Evolutionary conservation across 2,329 filamentous ascomycete species (phyloP).

Genomic region (Tolypocladium ophioglossoides): DNA sequence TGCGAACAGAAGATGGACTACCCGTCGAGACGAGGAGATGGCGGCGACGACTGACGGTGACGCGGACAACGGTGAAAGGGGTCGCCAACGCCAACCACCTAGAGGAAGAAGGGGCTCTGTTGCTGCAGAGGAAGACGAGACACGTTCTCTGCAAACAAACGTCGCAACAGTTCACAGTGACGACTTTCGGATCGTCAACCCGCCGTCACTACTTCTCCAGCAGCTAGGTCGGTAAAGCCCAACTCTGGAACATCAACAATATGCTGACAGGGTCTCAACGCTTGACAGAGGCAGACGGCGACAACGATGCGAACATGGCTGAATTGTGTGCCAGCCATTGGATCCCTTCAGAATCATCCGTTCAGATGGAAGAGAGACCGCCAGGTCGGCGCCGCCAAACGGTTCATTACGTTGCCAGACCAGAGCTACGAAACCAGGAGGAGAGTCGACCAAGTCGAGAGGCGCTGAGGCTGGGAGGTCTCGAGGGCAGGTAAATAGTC

Average conservation of each 20-base stretch:
- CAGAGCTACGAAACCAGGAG: background rate
- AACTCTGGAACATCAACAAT: background rate
- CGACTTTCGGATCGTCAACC: slow-evolving; percentile 15
- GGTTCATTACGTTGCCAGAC: background rate
- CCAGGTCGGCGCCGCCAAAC: background rate
- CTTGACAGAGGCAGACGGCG: background rate
- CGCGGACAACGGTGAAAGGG: background rate
- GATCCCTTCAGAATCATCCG: slow-evolving; percentile 11
- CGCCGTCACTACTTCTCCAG: background rate
- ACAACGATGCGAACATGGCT: background rate
- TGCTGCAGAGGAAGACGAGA: background rate
- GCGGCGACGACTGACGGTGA: background rate
- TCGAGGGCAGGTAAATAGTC: background rate
- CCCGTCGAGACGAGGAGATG: background rate
- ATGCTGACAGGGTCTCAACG: background rate
- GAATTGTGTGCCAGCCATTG: slow-evolving; percentile 2
- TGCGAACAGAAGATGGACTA: background rate
- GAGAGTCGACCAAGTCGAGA: background rate
- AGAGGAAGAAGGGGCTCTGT: background rate
- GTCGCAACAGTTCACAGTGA: slow-evolving; percentile 26
- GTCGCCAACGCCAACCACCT: background rate
- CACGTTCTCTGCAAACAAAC: slow-evolving; percentile 15
- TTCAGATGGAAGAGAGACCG: background rate
- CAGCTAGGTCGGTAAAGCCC: background rate
- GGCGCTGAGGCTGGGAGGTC: background rate